Evolutionary conservation across 1,139 yeast species (phyloP).

Genomic region (Magnusiomyces tetraspermus): DNA sequence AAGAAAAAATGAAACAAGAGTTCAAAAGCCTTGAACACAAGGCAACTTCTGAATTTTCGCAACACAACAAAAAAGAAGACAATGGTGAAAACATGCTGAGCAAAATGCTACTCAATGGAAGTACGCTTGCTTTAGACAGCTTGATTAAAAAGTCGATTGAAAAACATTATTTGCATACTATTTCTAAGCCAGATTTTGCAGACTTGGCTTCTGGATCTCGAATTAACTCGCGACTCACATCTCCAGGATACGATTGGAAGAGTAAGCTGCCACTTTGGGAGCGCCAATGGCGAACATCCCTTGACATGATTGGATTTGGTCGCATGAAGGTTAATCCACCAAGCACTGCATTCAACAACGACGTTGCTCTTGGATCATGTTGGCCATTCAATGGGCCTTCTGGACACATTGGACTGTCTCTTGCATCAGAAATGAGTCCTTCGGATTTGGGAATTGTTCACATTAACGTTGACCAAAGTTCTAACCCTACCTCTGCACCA

Average conservation of each 20-base stretch:
- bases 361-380: slow-evolving; percentile 27
- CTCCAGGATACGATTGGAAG: slow-evolving; percentile 23
- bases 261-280: slow-evolving; percentile 16
- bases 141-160: slow-evolving; percentile 9
- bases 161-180: slow-evolving; percentile 10
- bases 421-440: slow-evolving; percentile 23
- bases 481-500: slow-evolving; percentile 28
- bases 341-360: slow-evolving; percentile 22
- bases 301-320: slow-evolving; percentile 22
- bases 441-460: slow-evolving; percentile 29
- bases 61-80: background rate
- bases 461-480: slow-evolving; percentile 23
- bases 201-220: slow-evolving; percentile 27
- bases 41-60: background rate
- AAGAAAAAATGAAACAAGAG: background rate
- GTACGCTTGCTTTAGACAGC: background rate
- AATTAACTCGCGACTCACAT: slow-evolving; percentile 24
- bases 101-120: background rate
- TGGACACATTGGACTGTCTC: slow-evolving; percentile 27
- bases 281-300: slow-evolving; percentile 16
- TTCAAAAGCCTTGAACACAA: background rate
- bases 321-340: slow-evolving; percentile 22
- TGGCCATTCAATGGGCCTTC: slow-evolving; percentile 31
- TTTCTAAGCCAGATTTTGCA: slow-evolving; percentile 27
- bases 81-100: background rate